Evolutionary conservation across 805 yeast genomes (phyloP).

Genomic region (Candida silvicultrix): DNA sequence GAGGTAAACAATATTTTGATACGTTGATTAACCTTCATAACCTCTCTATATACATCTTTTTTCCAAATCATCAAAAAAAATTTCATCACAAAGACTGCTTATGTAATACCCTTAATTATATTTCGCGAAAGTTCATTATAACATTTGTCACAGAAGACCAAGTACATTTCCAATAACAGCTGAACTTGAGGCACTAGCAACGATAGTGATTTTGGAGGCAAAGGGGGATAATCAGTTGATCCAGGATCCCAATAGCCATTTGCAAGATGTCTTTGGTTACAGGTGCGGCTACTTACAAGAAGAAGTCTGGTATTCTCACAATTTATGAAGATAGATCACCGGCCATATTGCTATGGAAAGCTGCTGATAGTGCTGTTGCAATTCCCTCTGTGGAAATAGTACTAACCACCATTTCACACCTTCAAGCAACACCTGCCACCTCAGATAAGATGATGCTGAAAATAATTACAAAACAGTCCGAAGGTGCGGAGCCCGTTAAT

Average conservation of each 20-base stretch:
- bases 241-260: too few relatives aligned
- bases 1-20: background rate
- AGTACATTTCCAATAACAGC: too few relatives aligned
- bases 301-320: constrained; percentile 49
- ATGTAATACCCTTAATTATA: too few relatives aligned
- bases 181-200: too few relatives aligned
- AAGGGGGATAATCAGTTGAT: too few relatives aligned
- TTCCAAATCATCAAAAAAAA: background rate
- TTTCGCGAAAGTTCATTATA: too few relatives aligned
- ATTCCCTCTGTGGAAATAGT: constrained; percentile 33
- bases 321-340: constrained; percentile 52
- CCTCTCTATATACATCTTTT: background rate
- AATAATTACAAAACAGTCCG: constrained; percentile 39
- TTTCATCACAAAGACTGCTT: background rate
- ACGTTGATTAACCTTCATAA: background rate
- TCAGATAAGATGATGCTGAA: constrained; percentile 63
- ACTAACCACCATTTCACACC: constrained; percentile 36
- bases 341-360: constrained; percentile 50
- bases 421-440: constrained; percentile 66
- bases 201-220: too few relatives aligned
- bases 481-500: constrained; percentile 20
- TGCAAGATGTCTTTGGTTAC: constrained; percentile 30
- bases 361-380: constrained; percentile 41
- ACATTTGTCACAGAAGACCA: too few relatives aligned
- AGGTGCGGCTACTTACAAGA: constrained; percentile 51